Evolutionary conservation across 495 filamentous ascomycete genomes (phyloP), one percentile per base, ranked within the genome.

Genomic region (Aspergillus asperescens): DNA sequence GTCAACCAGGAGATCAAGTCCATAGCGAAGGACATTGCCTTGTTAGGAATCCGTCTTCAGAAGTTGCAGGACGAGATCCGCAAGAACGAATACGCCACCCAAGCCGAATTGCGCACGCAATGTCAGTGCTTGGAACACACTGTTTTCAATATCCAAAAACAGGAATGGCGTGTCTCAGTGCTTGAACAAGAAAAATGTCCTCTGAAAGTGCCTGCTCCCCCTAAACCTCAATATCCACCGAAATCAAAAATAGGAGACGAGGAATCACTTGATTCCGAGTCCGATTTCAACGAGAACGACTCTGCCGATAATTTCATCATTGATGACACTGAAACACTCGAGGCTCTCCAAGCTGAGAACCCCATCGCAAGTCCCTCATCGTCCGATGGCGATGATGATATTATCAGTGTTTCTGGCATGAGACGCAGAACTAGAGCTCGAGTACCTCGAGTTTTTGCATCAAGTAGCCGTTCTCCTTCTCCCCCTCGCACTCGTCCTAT

Each of bases 41-140:
- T 58, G 22, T 61, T 83, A 13, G 62, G 77, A 12, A 27, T 48
- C 3, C 82, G 84, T 7, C 63, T 90, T 7, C 46, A 45, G 1
- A 80, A 75, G 16, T 57, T 81, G 25, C 67, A 67, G 28, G 49
- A 73, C 1, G 71, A 81, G 25, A 75, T 93, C 23, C 39, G 67
- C 13, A 40, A 58, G 2, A 63, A 77, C 45, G 54, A 69, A 7
- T 90, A 82, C 78, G 61, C 52, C 0, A 75, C 70, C 18, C 58
- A 61, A 7, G 48, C 56, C 1, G 65, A 79, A 20, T 55, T 92
- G 12, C 55, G 64, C 15, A 65, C 66, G n/a, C 77, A 77, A 50
- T 80, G 79, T 41, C 57, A 61, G n/a, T 75, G 68, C 35, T 62
- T 94, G 63, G 79, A 89, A 38, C 58, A 62, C 4, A 88, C 73